These are phyloP conservation scores for Aspergillus spinulosporus DNA, from an alignment of 2,329 filamentous ascomycete species.

Conservation along the genomic window DNA sequence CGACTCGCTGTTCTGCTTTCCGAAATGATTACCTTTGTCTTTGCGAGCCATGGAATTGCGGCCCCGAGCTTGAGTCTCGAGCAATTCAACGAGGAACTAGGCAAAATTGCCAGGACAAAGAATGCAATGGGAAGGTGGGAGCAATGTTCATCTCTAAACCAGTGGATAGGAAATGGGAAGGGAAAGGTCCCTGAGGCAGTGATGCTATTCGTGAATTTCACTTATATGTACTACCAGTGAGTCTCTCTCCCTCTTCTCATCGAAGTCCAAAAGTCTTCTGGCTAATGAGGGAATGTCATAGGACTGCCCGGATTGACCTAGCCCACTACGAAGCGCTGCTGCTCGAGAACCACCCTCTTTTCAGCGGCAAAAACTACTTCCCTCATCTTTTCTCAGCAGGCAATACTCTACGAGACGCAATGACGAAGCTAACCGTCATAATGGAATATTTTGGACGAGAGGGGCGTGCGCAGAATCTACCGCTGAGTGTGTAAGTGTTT, in stretches of 20 bases:
- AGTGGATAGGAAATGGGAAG: conserved; percentile 1
- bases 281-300: conserved; percentile 22
- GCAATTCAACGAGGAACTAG: conserved; percentile 19
- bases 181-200: conserved; percentile 15
- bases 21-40: conserved; percentile 50
- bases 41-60: conserved; percentile 33
- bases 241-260: conserved; percentile 14
- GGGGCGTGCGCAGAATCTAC: conserved; percentile 49
- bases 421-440: conserved; percentile 48
- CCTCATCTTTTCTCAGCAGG: conserved; percentile 33
- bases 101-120: conserved; percentile 19
- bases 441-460: conserved; percentile 51
- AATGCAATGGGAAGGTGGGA: conserved; percentile 24
- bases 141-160: conserved; percentile 5
- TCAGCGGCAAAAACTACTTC: conserved; percentile 42
- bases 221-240: conserved; percentile 57
- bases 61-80: conserved; percentile 16
- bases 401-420: conserved; percentile 48
- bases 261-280: background rate
- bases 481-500: conserved; percentile 47
- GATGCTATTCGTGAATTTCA: conserved; percentile 46
- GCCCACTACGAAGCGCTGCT: conserved; percentile 52
- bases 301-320: conserved; percentile 47
- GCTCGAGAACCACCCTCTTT: conserved; percentile 39
- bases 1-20: conserved; percentile 51